Percentiles rank a stretch among this genome's conserved stretches.
phyloP scores from a whole-genome alignment of 306 rosid species.

The Glycine soja region DNA sequence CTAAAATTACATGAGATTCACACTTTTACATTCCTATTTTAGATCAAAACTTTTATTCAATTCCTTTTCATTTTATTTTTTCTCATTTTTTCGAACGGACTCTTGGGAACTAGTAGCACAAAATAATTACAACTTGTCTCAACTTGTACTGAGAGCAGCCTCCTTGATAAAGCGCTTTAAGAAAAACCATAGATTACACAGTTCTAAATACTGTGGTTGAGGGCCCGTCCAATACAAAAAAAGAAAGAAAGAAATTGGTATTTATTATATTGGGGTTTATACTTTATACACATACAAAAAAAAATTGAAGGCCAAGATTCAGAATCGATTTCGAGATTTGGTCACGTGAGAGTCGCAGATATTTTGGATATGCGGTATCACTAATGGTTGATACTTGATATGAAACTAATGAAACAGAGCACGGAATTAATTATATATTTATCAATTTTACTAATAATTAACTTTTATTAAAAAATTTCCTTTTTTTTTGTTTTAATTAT shows the following conservation, averaged over 20 bases:
- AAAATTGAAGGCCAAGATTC: not conserved
- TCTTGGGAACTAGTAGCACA: too few relatives aligned
- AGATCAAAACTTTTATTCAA: too few relatives aligned
- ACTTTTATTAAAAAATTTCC: too few relatives aligned
- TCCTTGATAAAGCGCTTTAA: not conserved
- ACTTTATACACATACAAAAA: not conserved
- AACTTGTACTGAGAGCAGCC: not conserved
- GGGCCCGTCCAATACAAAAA: too few relatives aligned
- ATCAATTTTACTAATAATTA: too few relatives aligned
- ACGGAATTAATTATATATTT: not conserved
- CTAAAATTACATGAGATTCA: too few relatives aligned
- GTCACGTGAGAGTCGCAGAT: not conserved
- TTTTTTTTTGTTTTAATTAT: too few relatives aligned
- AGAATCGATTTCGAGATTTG: not conserved
- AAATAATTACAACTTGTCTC: not conserved
- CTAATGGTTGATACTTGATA: not conserved
- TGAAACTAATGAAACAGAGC: not conserved
- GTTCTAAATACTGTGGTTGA: not conserved
- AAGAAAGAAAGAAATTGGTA: too few relatives aligned
- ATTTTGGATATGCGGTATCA: not conserved
- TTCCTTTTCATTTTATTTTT: too few relatives aligned
- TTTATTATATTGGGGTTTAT: not conserved
- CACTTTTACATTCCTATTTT: too few relatives aligned
- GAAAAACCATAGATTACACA: not conserved
- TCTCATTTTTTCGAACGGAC: too few relatives aligned